Evolutionary conservation across 129 eudicot species (phyloP).

Genomic region (Tagetes patula): DNA sequence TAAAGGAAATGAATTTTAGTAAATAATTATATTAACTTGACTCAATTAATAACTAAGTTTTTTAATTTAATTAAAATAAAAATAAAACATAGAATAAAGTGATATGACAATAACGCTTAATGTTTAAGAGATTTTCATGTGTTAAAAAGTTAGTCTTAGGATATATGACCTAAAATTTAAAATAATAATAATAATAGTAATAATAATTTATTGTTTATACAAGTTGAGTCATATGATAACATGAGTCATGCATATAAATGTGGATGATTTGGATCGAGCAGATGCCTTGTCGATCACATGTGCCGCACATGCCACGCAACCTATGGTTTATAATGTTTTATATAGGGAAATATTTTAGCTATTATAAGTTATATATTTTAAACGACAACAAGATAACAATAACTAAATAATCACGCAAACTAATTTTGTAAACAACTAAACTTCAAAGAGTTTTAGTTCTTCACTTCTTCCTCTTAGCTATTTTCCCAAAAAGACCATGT

Average conservation of each 20-base stretch:
- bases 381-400: neutral
- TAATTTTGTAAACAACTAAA: neutral
- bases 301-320: constrained; percentile 18
- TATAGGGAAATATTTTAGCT: neutral
- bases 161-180: no score
- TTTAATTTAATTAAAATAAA: no score
- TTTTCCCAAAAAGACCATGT: no score
- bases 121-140: no score
- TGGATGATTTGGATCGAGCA: constrained; percentile 17
- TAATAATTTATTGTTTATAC: neutral
- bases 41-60: no score
- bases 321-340: neutral
- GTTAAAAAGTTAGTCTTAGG: no score
- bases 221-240: constrained; percentile 11
- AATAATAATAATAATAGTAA: neutral
- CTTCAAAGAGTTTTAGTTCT: no score
- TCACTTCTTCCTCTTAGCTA: no score
- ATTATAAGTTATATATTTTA: neutral
- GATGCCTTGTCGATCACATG: constrained; percentile 28
- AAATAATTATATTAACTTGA: no score
- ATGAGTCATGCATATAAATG: constrained; percentile 8
- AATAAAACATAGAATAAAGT: no score
- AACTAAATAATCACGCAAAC: neutral
- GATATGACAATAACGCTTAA: no score
- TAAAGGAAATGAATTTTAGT: no score